phyloP scores from a whole-genome alignment of 2,329 filamentous ascomycete genomes.

The Canariomyces notabilis region DNA sequence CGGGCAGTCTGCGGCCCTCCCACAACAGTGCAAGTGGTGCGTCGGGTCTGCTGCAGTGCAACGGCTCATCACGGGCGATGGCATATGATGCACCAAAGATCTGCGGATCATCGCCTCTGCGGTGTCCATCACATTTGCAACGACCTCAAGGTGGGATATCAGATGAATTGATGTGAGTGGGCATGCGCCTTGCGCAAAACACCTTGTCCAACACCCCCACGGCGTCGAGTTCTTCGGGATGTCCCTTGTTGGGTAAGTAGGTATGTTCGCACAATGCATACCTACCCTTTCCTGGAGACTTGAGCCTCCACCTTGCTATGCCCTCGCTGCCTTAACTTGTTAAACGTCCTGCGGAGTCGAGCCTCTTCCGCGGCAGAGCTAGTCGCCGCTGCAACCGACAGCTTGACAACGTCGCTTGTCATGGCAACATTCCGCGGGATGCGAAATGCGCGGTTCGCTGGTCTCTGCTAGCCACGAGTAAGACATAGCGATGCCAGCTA shows the following conservation, averaged over 20 bases:
- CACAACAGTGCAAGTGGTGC: too few relatives aligned
- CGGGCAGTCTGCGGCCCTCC: too few relatives aligned
- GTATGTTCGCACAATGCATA: too few relatives aligned
- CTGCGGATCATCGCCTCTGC: conserved; percentile 15
- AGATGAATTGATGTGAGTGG: conserved; percentile 13
- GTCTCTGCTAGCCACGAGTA: too few relatives aligned
- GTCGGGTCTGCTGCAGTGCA: conserved; percentile 11
- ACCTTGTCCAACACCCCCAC: conserved; percentile 5
- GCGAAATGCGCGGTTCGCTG: too few relatives aligned
- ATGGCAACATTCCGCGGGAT: too few relatives aligned
- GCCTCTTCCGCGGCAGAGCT: background rate
- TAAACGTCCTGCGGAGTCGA: background rate
- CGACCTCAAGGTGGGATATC: conserved; percentile 11
- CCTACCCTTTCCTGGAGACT: background rate
- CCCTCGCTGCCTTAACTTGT: background rate
- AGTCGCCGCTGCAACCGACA: background rate
- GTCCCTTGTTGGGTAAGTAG: background rate
- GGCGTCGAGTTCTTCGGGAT: conserved; percentile 1
- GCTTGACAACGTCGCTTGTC: background rate
- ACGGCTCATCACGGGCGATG: conserved; percentile 22
- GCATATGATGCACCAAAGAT: conserved; percentile 23
- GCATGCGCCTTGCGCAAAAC: conserved; percentile 4
- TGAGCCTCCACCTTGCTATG: background rate
- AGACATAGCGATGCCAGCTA: too few relatives aligned
- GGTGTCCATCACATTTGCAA: conserved; percentile 11